Evolutionary conservation across 2,329 filamentous ascomycete species (phyloP).

Genomic region (Monosporascus sp.): DNA sequence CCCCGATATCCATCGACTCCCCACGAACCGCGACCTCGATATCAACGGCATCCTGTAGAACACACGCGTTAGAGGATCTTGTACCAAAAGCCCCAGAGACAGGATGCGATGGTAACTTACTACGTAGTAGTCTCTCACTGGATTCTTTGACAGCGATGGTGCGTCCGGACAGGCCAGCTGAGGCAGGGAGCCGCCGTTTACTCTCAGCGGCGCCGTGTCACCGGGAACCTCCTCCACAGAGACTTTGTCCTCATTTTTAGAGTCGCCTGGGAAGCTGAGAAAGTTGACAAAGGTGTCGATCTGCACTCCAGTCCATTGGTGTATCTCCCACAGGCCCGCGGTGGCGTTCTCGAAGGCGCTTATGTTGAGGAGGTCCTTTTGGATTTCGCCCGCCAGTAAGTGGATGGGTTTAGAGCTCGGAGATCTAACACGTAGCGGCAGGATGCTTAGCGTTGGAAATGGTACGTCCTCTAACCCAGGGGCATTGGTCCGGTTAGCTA

Average conservation of each 20-base stretch:
- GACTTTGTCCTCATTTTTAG: not conserved
- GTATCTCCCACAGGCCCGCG: slow-evolving; percentile 65
- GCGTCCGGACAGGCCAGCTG: slow-evolving; percentile 7
- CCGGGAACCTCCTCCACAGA: not conserved
- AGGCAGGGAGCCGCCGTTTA: not conserved
- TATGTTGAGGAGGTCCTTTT: slow-evolving; percentile 62
- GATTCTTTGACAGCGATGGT: slow-evolving; percentile 10
- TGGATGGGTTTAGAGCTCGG: slow-evolving; percentile 30
- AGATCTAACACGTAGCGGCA: slow-evolving; percentile 59
- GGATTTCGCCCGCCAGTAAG: slow-evolving; percentile 54
- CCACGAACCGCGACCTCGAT: slow-evolving; percentile 20
- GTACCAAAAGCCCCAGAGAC: not conserved
- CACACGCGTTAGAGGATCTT: slow-evolving; percentile 1
- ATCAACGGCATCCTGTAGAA: slow-evolving; percentile 22
- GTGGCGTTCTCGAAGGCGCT: slow-evolving; percentile 46
- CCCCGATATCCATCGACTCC: slow-evolving; percentile 21
- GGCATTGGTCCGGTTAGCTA: slow-evolving; percentile 65
- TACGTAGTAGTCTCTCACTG: slow-evolving; percentile 12
- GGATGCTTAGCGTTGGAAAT: slow-evolving; percentile 72
- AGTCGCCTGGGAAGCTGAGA: slow-evolving; percentile 45
- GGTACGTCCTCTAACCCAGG: slow-evolving; percentile 40
- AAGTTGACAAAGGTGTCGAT: slow-evolving; percentile 81
- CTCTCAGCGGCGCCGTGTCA: not conserved
- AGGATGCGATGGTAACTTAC: slow-evolving; percentile 9
- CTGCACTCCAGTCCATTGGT: slow-evolving; percentile 65